Base-by-base conservation (phyloP, 1,284 basidiomycete species). In the Mycena sp. region DNA sequence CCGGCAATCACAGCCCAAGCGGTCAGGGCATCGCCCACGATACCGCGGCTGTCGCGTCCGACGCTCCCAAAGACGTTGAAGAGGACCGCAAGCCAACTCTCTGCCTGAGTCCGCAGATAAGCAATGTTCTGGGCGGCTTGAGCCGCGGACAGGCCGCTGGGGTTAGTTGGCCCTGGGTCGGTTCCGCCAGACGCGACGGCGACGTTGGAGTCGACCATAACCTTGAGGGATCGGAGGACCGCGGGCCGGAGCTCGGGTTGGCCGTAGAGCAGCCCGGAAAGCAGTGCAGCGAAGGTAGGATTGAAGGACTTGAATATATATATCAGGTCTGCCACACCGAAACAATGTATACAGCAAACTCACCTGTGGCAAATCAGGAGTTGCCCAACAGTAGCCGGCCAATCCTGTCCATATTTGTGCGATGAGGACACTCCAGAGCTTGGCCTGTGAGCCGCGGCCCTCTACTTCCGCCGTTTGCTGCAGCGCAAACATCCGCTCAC, bases 11-110 rank as follows among this genome's bases (percentile, higher is more conserved):
- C 85, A 25, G 93, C 83, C 93, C 96, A 99, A n/a, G 86, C 83
- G 21, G 84, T 86, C 70, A 99, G 93, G 35, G 94, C 93, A 58
- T 97, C 95, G 38, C 95, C 93, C n/a, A 99, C 88, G 77, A 89
- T 85, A 4, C 89, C 90, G 49, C 95, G 87, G 46, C 85, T 86
- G 67, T 97, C 94, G 46, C 88, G 83, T 4, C 86, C 87, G 23
- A 93, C 87, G 71, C 88, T 95, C 64, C 92, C 87, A 76, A 98
- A 99, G n/a, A 99, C 91, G 74, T 99, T 99, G 83, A 99, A 97
- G 45, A 98, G 83, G 4, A 99, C 94, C 0, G 95, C 91, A 26
- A 99, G 86, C 89, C 98, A 96, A 72, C 94, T 97, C 73, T 95
- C 93, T 0, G 90, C 91, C 71, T 98, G 90, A 0, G 83, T 83